Percentiles rank a stretch among this genome's conserved stretches.
These are phyloP conservation scores for Metroxylon sagu DNA, from an alignment of 176 grass and related monocot species.

Conservation along the genomic window DNA sequence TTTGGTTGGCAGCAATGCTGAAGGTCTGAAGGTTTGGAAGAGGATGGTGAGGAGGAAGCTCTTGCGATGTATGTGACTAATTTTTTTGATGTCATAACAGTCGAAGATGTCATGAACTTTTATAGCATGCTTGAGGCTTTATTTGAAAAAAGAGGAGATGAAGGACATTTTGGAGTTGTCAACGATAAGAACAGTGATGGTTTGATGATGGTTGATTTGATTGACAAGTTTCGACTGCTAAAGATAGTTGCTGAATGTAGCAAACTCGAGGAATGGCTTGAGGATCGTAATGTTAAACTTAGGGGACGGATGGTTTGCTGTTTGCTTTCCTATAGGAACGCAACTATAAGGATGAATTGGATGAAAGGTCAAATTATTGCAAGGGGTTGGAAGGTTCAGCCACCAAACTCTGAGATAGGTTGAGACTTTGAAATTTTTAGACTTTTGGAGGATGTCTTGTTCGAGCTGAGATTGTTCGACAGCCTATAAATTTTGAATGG, in stretches of 20 bases:
- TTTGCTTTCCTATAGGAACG: too few species aligned
- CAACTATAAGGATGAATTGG: too few species aligned
- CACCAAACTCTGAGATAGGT: too few species aligned
- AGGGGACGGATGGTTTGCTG: too few species aligned
- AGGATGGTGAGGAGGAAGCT: not conserved
- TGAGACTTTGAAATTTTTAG: too few species aligned
- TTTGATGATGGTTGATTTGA: not conserved
- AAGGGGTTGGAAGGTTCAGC: too few species aligned
- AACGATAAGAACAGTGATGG: constrained; percentile 2
- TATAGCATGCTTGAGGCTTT: not conserved
- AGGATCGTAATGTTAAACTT: constrained; percentile 2
- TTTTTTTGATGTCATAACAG: not conserved
- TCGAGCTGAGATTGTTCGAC: too few species aligned
- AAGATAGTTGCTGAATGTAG: not conserved
- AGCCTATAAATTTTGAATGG: too few species aligned
- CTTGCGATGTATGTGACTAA: not conserved
- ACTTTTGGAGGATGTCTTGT: too few species aligned
- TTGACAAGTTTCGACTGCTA: not conserved
- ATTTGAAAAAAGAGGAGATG: not conserved
- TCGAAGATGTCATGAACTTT: constrained; percentile 1
- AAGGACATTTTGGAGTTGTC: not conserved
- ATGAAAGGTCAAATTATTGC: too few species aligned
- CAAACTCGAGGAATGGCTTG: not conserved
- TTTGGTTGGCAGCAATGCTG: not conserved
- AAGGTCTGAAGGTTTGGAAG: not conserved